Percentiles rank a stretch among this genome's conserved stretches.
phyloP scores from a whole-genome alignment of 176 grass and related monocot species.

The Avena atlantica region DNA sequence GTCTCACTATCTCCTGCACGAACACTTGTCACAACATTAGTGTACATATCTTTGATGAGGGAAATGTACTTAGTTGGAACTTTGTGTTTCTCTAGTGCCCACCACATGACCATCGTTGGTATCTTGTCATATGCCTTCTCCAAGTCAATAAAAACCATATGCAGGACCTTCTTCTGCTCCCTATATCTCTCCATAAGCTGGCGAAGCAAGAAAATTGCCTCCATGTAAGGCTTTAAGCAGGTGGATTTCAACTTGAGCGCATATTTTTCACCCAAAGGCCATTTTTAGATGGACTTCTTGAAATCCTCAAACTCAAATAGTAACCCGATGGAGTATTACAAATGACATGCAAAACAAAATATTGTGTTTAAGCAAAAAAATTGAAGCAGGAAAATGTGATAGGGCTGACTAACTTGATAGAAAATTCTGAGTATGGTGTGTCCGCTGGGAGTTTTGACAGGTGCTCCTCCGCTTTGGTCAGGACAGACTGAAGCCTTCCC shows the following conservation, averaged over 20 bases:
- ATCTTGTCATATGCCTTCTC: too few species aligned
- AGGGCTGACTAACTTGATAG: constrained; percentile 63
- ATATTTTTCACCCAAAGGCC: not conserved
- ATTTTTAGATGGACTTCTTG: not conserved
- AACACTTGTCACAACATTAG: too few species aligned
- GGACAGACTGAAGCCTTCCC: constrained; percentile 80
- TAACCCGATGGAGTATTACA: not conserved
- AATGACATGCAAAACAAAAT: not conserved
- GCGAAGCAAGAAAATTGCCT: not conserved
- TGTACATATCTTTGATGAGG: too few species aligned
- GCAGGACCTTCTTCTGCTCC: too few species aligned
- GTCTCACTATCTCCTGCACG: too few species aligned
- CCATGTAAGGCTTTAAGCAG: not conserved
- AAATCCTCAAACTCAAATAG: constrained; percentile 1
- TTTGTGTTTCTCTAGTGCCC: too few species aligned
- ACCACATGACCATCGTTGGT: too few species aligned
- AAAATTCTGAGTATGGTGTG: constrained; percentile 80
- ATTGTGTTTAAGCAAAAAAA: constrained; percentile 7
- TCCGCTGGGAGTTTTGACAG: constrained; percentile 70
- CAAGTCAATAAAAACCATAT: too few species aligned
- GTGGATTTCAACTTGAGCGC: not conserved
- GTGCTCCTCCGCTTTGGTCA: constrained; percentile 88
- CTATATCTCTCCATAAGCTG: too few species aligned
- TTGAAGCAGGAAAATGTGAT: not conserved
- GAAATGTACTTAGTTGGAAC: too few species aligned